Conservation (phyloP, 805 yeast genomes). For the Candida maris region DNA sequence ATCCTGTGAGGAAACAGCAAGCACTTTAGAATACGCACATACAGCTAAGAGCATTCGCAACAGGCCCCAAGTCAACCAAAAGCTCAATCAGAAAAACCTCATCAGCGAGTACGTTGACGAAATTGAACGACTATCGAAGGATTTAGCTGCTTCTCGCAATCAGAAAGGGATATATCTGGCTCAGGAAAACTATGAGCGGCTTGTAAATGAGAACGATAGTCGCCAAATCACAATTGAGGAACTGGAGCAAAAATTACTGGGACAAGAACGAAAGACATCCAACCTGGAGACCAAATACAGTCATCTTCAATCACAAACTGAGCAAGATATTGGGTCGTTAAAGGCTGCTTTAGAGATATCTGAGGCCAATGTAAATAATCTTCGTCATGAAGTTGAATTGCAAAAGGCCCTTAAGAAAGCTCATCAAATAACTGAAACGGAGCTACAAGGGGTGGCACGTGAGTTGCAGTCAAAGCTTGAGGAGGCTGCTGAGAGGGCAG, state of each 20-base stretch:
- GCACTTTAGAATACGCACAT: conserved; percentile 84
- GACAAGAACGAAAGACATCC: conserved; percentile 45
- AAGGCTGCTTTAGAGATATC: conserved; percentile 5
- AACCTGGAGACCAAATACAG: conserved; percentile 40
- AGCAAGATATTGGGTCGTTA: conserved; percentile 3
- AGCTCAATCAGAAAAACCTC: conserved; percentile 55
- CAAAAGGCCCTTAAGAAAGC: conserved; percentile 15
- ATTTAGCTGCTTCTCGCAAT: conserved; percentile 57
- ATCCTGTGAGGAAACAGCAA: conserved; percentile 76
- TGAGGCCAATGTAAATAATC: background rate
- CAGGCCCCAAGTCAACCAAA: conserved; percentile 62
- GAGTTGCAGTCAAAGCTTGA: conserved; percentile 7
- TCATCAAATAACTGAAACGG: conserved; percentile 9
- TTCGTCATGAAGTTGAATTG: conserved; percentile 4
- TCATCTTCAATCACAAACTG: conserved; percentile 11
- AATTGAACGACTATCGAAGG: conserved; percentile 54
- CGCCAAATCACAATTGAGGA: conserved; percentile 47
- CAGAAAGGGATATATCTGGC: conserved; percentile 68
- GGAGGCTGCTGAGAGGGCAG: conserved; percentile 6
- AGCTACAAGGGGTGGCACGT: conserved; percentile 6
- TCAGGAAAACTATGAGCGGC: conserved; percentile 42
- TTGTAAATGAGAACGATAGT: conserved; percentile 44
- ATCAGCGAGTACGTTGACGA: conserved; percentile 52
- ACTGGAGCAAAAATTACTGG: conserved; percentile 43
- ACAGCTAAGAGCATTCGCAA: conserved; percentile 80